These are phyloP conservation scores for Didymellaceae sp. DNA, from an alignment of 2,329 filamentous ascomycete genomes.

Conservation along the genomic window DNA sequence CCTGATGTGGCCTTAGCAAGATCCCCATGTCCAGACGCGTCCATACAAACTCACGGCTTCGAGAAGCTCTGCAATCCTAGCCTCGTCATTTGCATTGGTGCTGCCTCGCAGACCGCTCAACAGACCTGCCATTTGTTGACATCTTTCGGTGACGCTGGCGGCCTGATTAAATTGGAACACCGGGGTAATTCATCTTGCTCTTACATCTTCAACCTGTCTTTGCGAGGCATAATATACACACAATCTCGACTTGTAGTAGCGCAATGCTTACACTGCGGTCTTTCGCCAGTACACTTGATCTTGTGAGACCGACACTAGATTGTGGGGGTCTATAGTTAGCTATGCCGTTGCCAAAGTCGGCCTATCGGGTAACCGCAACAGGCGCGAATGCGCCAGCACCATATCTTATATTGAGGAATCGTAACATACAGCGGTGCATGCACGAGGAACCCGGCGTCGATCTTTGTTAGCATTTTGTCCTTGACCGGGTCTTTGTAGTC, in stretches of 20 bases:
- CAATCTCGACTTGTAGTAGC: conserved; percentile 42
- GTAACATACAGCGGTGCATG: conserved; percentile 38
- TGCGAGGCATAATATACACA: conserved; percentile 48
- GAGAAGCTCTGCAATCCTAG: conserved; percentile 32
- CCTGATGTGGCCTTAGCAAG: conserved; percentile 26
- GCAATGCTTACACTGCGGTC: conserved; percentile 48
- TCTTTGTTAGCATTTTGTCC: conserved; percentile 25
- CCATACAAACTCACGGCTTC: conserved; percentile 23
- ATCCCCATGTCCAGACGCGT: background rate
- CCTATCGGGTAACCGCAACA: conserved; percentile 5
- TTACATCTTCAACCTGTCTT: conserved; percentile 48
- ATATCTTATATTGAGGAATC: background rate
- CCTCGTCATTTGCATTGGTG: conserved; percentile 29
- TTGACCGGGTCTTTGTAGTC: conserved; percentile 29
- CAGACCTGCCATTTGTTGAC: conserved; percentile 35
- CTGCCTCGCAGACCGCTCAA: conserved; percentile 25
- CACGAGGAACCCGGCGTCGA: conserved; percentile 34
- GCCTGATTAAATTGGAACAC: conserved; percentile 17
- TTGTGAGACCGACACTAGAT: conserved; percentile 48
- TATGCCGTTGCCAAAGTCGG: conserved; percentile 1
- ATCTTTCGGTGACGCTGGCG: conserved; percentile 39
- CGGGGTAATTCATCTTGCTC: background rate
- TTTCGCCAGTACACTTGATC: conserved; percentile 50
- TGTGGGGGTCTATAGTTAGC: conserved; percentile 18
- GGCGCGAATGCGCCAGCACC: background rate